Evolutionary conservation across 768 basidiomycete species (phyloP).

Genomic region (Crassisporium funariophilum): DNA sequence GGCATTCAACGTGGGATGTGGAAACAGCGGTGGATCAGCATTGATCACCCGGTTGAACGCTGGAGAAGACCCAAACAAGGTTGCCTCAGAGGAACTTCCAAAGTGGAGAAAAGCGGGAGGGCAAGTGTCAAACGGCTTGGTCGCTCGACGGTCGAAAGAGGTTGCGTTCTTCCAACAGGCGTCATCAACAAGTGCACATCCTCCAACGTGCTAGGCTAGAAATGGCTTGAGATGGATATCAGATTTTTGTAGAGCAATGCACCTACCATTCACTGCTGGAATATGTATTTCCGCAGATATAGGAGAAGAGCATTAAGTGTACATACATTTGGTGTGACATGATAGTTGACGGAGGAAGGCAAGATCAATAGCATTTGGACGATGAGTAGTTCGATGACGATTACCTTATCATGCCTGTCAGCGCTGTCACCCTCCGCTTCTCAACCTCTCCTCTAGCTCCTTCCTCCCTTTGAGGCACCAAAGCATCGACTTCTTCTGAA

Average conservation of each 20-base stretch:
- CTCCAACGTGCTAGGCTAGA: too few relatives aligned
- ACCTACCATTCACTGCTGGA: too few relatives aligned
- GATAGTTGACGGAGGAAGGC: constrained; percentile 85
- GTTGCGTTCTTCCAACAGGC: constrained; percentile 33
- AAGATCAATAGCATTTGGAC: constrained; percentile 95
- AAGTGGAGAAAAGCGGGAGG: constrained; percentile 33
- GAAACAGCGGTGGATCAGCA: constrained; percentile 24
- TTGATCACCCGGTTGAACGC: constrained; percentile 30
- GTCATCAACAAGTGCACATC: constrained; percentile 28
- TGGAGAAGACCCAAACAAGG: constrained; percentile 32
- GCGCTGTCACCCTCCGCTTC: constrained; percentile 58
- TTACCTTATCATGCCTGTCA: constrained; percentile 61
- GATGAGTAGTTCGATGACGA: constrained; percentile 95
- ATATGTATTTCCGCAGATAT: too few relatives aligned
- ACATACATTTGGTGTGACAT: too few relatives aligned
- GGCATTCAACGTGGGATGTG: constrained; percentile 35
- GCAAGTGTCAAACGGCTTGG: constrained; percentile 27
- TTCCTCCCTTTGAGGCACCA: constrained; percentile 90
- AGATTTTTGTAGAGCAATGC: too few relatives aligned
- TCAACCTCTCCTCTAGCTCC: constrained; percentile 94
- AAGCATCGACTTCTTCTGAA: constrained; percentile 93
- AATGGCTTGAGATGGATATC: too few relatives aligned
- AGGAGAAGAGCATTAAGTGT: too few relatives aligned
- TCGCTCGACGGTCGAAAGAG: constrained; percentile 28
- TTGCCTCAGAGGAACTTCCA: constrained; percentile 33